Evolutionary conservation across 371 early-diverging fungal genomes (phyloP).

Genomic region (Mortierella sp.): DNA sequence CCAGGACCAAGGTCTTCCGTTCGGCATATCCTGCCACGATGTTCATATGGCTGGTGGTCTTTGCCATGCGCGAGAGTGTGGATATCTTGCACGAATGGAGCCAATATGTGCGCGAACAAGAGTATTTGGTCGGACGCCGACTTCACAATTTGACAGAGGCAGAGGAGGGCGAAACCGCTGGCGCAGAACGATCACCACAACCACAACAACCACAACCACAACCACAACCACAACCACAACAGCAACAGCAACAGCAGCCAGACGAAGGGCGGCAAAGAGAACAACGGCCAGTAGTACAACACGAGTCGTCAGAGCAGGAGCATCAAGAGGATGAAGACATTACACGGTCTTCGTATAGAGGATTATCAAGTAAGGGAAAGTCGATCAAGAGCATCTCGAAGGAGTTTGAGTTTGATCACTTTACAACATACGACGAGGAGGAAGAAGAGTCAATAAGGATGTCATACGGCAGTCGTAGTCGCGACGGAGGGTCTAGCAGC

Average conservation of each 20-base stretch:
- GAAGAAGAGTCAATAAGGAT: too few species aligned
- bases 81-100: slow-evolving; percentile 60
- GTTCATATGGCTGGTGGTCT: slow-evolving; percentile 33
- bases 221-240: not conserved
- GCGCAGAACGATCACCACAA: not conserved
- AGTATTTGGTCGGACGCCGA: slow-evolving; percentile 73
- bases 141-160: slow-evolving; percentile 64
- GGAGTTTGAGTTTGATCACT: too few species aligned
- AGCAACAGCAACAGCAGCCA: not conserved
- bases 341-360: not conserved
- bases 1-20: slow-evolving; percentile 1
- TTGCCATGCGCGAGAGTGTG: slow-evolving; percentile 52
- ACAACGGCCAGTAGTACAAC: not conserved
- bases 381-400: too few species aligned
- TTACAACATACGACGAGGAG: too few species aligned
- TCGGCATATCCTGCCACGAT: slow-evolving; percentile 57
- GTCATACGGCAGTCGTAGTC: too few species aligned
- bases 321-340: not conserved
- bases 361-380: too few species aligned
- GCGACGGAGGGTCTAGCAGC: too few species aligned
- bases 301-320: not conserved
- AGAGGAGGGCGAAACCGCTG: not conserved
- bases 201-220: not conserved
- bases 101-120: slow-evolving; percentile 70
- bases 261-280: not conserved